A percentile compares a stretch with the other conserved stretches of the same genome.
Conservation (phyloP, 2,329 filamentous ascomycete species). For the Aureobasidium zeae region DNA sequence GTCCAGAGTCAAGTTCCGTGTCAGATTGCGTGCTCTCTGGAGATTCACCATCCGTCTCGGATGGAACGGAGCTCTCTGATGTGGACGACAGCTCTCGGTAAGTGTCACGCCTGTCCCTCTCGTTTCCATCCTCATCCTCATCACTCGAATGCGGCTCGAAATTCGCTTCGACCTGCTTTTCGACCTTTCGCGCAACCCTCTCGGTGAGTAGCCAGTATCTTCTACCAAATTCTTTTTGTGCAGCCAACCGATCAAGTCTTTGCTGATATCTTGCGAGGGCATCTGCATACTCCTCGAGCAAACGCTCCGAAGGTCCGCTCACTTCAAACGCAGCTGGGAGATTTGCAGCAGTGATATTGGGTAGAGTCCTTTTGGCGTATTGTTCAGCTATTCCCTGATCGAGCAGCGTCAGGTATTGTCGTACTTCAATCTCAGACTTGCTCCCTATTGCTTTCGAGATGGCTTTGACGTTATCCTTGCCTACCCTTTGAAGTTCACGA, state of each 20-base stretch:
- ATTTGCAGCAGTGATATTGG: constrained; percentile 42
- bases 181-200: constrained; percentile 29
- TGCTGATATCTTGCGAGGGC: constrained; percentile 57
- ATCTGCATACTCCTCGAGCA: constrained; percentile 61
- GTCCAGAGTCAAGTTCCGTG: no score
- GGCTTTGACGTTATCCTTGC: constrained; percentile 50
- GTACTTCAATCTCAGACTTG: constrained; percentile 67
- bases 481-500: constrained; percentile 53
- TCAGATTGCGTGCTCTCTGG: no score
- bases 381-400: constrained; percentile 38
- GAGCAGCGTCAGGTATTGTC: constrained; percentile 58
- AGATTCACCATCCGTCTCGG: no score
- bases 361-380: constrained; percentile 28
- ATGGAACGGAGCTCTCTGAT: no score
- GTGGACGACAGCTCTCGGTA: no score
- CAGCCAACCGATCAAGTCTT: constrained; percentile 50
- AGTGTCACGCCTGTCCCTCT: no score
- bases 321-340: constrained; percentile 67
- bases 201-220: constrained; percentile 56
- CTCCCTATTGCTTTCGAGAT: constrained; percentile 56
- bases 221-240: constrained; percentile 47
- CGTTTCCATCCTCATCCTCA: background rate
- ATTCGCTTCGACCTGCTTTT: constrained; percentile 16
- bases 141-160: background rate
- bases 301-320: constrained; percentile 52